Base-by-base conservation (phyloP, 75 land plant species). In the Pseudotsuga menziesii region DNA sequence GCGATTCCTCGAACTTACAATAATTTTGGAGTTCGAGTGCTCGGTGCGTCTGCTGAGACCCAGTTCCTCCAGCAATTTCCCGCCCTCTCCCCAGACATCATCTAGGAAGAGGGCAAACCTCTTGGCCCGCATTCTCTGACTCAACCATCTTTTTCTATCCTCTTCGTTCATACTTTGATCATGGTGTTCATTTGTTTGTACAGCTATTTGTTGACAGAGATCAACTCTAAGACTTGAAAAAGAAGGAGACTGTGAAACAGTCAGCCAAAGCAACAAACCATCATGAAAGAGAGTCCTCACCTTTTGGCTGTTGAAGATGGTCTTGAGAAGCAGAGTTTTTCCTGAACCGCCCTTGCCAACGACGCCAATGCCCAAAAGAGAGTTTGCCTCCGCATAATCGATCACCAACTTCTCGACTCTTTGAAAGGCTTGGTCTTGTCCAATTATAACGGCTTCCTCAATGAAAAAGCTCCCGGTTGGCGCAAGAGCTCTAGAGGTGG, bases 1-100 rank as follows among this genome's bases (percentile, higher is more conserved):
- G 36, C 80, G 26, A 16, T 23, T 56, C 39, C 75, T 78, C 57
- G 57, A 19, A 22, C 73, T 39, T 35, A 78, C 63, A 2, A 61
- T 27, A 9, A 61, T 11, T 61, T 61, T 61, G 63, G 14, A 26
- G 9, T 26, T 39, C 8, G 12, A 26, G 63, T 11, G 3, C 2
- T 25, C 3, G 25, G 63, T 1, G 63, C 23, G 3, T 3, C 32
- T 0, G 69, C 5, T 26, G 36, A 64, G 36, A 29, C 69, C 32
- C 69, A 32, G 32, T 5, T 29, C 69, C 19, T 64, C 69, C 39
- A 32, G 32, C 69, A 64, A 64, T 15, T 64, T 35, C 32, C 36
- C 69, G 32, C 36, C 32, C 29, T 17, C 32, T 32, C 32, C 41
- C 69, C 69, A 64, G 3, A 64, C 69, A 64, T 64, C 69, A 64